Percentiles rank a stretch among this genome's conserved stretches.
phyloP scores from a whole-genome alignment of 2,329 filamentous ascomycete species.

The Colletotrichum spaethianum region DNA sequence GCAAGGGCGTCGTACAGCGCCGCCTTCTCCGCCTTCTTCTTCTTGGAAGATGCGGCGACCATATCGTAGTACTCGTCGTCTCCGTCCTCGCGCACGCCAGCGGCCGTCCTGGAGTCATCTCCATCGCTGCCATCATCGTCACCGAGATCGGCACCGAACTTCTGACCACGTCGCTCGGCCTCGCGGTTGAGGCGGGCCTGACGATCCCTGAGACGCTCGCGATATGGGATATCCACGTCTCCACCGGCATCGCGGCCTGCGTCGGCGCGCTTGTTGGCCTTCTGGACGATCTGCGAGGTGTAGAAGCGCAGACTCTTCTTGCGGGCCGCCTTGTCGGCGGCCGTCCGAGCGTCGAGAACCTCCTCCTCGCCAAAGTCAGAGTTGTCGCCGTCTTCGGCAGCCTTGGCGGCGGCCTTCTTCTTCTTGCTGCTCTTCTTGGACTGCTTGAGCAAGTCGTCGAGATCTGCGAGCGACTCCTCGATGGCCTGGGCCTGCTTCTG shows the following conservation, averaged over 20 bases:
- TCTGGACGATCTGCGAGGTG: conserved; percentile 96
- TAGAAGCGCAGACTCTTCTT: conserved; percentile 98
- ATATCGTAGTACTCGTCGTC: conserved; percentile 92
- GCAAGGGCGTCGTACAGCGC: conserved; percentile 69
- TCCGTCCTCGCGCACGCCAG: conserved; percentile 66
- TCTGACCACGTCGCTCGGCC: conserved; percentile 85
- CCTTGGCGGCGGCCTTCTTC: conserved; percentile 58
- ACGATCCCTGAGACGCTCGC: conserved; percentile 88
- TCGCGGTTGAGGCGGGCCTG: conserved; percentile 90
- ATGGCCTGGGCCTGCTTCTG: conserved; percentile 74
- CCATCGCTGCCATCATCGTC: conserved; percentile 73
- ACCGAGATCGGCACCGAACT: conserved; percentile 75
- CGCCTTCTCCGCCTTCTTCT: conserved; percentile 81
- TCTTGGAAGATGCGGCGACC: conserved; percentile 77
- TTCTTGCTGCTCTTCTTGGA: conserved; percentile 61
- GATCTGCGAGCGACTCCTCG: conserved; percentile 78
- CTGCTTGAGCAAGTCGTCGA: conserved; percentile 72
- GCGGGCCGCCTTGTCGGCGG: conserved; percentile 87
- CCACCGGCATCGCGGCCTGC: conserved; percentile 83
- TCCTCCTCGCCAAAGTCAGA: conserved; percentile 97
- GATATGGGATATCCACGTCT: conserved; percentile 87
- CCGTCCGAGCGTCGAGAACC: conserved; percentile 80
- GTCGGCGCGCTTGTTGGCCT: conserved; percentile 85
- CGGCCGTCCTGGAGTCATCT: conserved; percentile 70
- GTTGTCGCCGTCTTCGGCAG: conserved; percentile 69